Percentiles rank a stretch among this genome's conserved stretches.
phyloP scores from a whole-genome alignment of 805 yeast genomes.

The Maudiozyma serrabonitensis region DNA sequence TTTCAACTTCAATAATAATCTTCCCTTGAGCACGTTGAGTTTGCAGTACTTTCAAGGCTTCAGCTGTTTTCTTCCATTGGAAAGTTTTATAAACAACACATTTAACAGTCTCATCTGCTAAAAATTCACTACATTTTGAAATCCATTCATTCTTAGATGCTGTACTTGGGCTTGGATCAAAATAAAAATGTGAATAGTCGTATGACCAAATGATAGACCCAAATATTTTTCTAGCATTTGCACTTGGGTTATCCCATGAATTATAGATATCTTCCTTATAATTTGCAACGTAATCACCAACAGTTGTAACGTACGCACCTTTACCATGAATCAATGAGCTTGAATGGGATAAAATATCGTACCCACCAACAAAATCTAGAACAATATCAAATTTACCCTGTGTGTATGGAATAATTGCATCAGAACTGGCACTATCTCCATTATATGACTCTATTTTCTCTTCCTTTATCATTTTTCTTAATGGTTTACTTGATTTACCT shows the following conservation, averaged over 20 bases:
- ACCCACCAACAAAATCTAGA: slow-evolving; percentile 64
- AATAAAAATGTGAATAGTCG: slow-evolving; percentile 29
- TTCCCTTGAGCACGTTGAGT: slow-evolving; percentile 58
- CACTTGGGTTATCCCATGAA: slow-evolving; percentile 30
- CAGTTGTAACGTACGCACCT: slow-evolving; percentile 47
- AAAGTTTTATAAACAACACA: slow-evolving; percentile 47
- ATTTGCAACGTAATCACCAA: slow-evolving; percentile 49
- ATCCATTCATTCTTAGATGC: slow-evolving; percentile 32
- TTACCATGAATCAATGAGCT: slow-evolving; percentile 37
- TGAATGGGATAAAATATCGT: slow-evolving; percentile 39
- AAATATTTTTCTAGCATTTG: slow-evolving; percentile 29
- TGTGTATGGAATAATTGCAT: slow-evolving; percentile 19
- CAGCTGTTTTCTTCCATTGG: slow-evolving; percentile 42
- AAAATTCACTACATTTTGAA: slow-evolving; percentile 35
- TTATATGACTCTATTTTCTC: slow-evolving; percentile 21
- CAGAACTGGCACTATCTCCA: slow-evolving; percentile 16
- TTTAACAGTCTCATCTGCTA: slow-evolving; percentile 38
- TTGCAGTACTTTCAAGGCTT: slow-evolving; percentile 45
- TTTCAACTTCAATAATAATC: slow-evolving; percentile 41
- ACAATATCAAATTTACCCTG: slow-evolving; percentile 51
- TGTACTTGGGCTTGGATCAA: slow-evolving; percentile 23
- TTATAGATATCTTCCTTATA: slow-evolving; percentile 31
- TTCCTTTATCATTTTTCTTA: slow-evolving; percentile 25
- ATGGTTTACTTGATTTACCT: slow-evolving; percentile 27
- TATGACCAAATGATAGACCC: slow-evolving; percentile 31